A percentile compares a stretch with the other conserved stretches of the same genome.
Evolutionary conservation across 768 basidiomycete species (phyloP).

Genomic region (Mycena galericulata): DNA sequence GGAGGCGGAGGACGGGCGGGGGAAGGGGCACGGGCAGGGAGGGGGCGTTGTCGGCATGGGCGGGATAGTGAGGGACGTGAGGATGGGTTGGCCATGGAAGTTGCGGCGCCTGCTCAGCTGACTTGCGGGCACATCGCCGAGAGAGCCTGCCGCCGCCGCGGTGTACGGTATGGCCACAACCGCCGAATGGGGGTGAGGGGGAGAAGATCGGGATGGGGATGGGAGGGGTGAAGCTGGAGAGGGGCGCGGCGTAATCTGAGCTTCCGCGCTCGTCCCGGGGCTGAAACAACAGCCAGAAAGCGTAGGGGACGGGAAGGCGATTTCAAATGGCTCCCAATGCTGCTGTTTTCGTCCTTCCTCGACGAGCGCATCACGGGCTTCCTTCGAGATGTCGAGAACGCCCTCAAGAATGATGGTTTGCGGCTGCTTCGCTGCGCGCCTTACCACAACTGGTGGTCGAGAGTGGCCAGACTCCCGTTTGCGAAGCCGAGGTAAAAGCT

Average conservation of each 20-base stretch:
- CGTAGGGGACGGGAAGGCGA: slow-evolving; percentile 25
- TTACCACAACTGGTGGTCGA: background rate
- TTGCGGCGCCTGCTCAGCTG: background rate
- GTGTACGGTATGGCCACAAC: background rate
- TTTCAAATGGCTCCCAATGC: slow-evolving; percentile 11
- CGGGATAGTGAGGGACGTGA: slow-evolving; percentile 15
- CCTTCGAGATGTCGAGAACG: slow-evolving; percentile 33
- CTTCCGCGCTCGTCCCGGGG: slow-evolving; percentile 1
- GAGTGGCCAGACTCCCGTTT: background rate
- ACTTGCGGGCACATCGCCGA: slow-evolving; percentile 17
- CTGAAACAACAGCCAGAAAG: slow-evolving; percentile 3
- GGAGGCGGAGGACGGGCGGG: no score
- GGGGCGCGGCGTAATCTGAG: slow-evolving; percentile 1
- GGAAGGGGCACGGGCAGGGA: background rate
- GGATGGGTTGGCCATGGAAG: slow-evolving; percentile 13
- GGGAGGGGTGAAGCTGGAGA: slow-evolving; percentile 3
- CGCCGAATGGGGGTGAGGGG: background rate
- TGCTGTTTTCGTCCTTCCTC: slow-evolving; percentile 4
- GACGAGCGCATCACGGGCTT: slow-evolving; percentile 27
- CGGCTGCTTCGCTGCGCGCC: slow-evolving; percentile 11
- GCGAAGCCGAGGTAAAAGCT: slow-evolving; percentile 22
- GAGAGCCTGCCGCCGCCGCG: background rate
- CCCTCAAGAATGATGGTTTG: slow-evolving; percentile 17
- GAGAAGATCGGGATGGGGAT: background rate
- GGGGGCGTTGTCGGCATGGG: slow-evolving; percentile 31